Conservation (phyloP, 768 basidiomycete species). For the Pholiota molesta region DNA sequence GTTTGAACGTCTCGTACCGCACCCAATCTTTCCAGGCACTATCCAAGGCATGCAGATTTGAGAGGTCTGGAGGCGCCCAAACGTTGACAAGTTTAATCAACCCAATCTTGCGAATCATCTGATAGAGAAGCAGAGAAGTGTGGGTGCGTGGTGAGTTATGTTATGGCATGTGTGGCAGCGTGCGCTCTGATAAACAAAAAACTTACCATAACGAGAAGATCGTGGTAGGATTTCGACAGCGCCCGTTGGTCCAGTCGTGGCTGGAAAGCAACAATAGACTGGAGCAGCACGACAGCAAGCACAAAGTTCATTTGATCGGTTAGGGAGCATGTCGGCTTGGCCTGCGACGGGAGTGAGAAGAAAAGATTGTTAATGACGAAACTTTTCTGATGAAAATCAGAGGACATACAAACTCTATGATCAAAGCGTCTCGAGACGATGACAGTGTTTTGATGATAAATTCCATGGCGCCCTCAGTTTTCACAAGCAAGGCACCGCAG, state of each 20-base stretch:
- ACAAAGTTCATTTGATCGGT: conserved; percentile 46
- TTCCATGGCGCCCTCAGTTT: conserved; percentile 45
- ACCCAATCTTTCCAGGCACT: conserved; percentile 60
- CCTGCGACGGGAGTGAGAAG: conserved; percentile 29
- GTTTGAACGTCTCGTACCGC: conserved; percentile 56
- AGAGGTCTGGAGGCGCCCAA: conserved; percentile 47
- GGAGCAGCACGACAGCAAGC: conserved; percentile 52
- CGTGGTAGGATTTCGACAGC: conserved; percentile 57
- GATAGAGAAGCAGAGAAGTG: conserved; percentile 16
- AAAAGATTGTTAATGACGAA: conserved; percentile 22
- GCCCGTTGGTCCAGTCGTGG: conserved; percentile 50
- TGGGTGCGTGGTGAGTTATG: conserved; percentile 23
- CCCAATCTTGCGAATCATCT: conserved; percentile 53
- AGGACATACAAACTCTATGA: conserved; percentile 57
- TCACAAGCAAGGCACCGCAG: conserved; percentile 62
- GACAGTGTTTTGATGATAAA: conserved; percentile 52
- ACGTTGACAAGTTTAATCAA: conserved; percentile 44
- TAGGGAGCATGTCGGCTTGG: conserved; percentile 36
- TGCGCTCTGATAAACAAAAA: conserved; percentile 9
- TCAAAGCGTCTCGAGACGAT: conserved; percentile 48
- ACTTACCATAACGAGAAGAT: conserved; percentile 62
- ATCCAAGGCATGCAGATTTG: conserved; percentile 38
- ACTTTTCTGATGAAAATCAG: conserved; percentile 19
- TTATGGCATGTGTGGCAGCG: conserved; percentile 19
- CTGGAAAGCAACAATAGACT: conserved; percentile 60